Base-by-base conservation (phyloP, 2,329 filamentous ascomycete species). In the Fusarium multiceps region DNA sequence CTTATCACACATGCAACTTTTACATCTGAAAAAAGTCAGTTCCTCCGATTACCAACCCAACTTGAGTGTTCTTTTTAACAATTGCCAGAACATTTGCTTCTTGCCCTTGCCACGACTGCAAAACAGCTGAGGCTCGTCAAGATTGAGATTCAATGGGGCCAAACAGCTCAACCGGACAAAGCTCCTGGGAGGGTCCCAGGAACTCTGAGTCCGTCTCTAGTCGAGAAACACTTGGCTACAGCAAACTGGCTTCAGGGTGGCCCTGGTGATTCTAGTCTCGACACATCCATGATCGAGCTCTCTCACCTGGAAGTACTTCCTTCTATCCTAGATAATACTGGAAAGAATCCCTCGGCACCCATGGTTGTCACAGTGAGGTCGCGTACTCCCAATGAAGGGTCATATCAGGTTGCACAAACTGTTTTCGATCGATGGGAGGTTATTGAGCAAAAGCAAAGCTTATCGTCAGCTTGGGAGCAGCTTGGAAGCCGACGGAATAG, bases 381-480 rank as follows among this genome's bases (percentile, higher is more conserved):
- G 12, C 76, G 87, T 86, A 74, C 79, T 86, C 55, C 86, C 85
- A 57, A 80, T 80, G 68, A 82, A 83, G 58, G 84, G 82, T 69
- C 90, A 30, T 89, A 87, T 43, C 88, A 90, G 69, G 88, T 90
- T 32, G 83, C 88, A 0, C 89, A 92, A 72, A 97, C 90, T 71
- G 87, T 94, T 42, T 85, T 98, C 66, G 90, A 93, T 68, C 88
- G 92, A 66, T 98, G 95, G 95, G 91, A 96, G 72, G 82, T 97
- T 16, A 78, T 95, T 12, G 89, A 92, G 32, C 85, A 88, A 49
- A 81, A 86, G n/a, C 88, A 91, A 68, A 84, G 82, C 12, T 81
- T 97, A 10, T 92, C 96, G 76, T 82, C 90, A 3, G 91, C 91
- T 14, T 95, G 97, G 77, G 91, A 93, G 70, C 91, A 94, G 72